Percentiles rank a stretch among this genome's conserved stretches.
phyloP scores from a whole-genome alignment of 2,329 filamentous ascomycete species.

The Scytalidium lignicola region DNA sequence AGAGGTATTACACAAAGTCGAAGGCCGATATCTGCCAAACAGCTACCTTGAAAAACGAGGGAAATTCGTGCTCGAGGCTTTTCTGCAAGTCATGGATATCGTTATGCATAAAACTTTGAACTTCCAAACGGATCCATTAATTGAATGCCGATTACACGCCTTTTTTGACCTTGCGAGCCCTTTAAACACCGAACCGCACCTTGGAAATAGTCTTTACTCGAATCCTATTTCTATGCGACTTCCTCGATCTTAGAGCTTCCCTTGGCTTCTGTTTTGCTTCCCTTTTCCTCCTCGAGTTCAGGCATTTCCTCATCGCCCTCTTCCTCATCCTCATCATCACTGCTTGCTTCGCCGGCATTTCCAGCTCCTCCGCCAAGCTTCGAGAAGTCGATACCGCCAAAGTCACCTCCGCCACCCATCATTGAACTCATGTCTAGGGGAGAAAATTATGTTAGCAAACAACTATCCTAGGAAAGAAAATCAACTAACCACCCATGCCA shows the following conservation, averaged over 20 bases:
- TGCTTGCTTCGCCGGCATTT: conserved; percentile 38
- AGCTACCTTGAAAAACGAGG: background rate
- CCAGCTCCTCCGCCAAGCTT: conserved; percentile 72
- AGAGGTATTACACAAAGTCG: background rate
- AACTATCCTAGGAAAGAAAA: conserved; percentile 20
- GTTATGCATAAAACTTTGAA: background rate
- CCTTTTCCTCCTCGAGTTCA: conserved; percentile 63
- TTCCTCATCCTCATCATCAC: conserved; percentile 31
- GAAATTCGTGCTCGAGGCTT: background rate
- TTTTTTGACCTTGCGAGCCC: background rate
- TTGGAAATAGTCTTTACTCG: background rate
- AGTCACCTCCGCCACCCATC: conserved; percentile 53
- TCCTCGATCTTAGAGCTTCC: conserved; percentile 35
- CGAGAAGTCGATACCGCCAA: conserved; percentile 88
- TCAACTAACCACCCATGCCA: conserved; percentile 35
- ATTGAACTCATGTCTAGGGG: conserved; percentile 27
- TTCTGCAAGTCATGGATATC: background rate
- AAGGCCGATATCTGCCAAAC: background rate
- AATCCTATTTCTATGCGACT: conserved; percentile 19
- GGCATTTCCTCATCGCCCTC: conserved; percentile 59
- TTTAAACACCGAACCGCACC: background rate
- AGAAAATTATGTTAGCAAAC: conserved; percentile 1
- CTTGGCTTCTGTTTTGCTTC: conserved; percentile 38
- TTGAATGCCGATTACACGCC: background rate
- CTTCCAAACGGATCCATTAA: background rate